Evolutionary conservation across 805 yeast species (phyloP), one percentile per base, ranked within the genome.

Genomic region (Alloascoidea africana): DNA sequence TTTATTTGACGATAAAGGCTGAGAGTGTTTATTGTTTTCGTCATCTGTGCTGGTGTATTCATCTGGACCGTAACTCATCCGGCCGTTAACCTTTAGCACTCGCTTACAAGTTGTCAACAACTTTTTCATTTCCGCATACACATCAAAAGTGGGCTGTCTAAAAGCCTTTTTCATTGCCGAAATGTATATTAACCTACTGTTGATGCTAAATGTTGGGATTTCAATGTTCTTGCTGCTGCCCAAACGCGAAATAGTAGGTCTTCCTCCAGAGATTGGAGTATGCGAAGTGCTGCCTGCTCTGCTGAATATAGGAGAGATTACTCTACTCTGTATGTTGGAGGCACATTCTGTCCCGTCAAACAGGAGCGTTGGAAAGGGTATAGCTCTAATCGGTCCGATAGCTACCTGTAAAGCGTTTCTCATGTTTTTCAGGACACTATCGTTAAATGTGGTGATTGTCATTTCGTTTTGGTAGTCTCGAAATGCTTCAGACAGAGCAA

Each of bases 391-490:
- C 4, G 70, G 66, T 3, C 61, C 53, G 3, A 59, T 53, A 2
- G 55, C 49, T 6, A 50, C 52, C n/a, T 67, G 68, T 16, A 66
- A 38, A n/a, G 53, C 47, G 47, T 66, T 68, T 49, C 72, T 56
- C 11, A 66, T 46, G 1, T 41, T 43, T 37, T 58, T 52, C 32
- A 66, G 45, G 18, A 54, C 53, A 14, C 44, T 48, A 27, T 47
- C 51, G 14, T 55, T 41, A 39, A 62, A 56, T 3, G 51, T 49
- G 1, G 66, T 51, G 4, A 67, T 32, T 16, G 62, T 55, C 15
- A 58, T 36, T 34, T 63, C 68, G 44, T 62, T 63, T 6, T 57
- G 47, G 40, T 60, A 62, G 39, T 66, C 71, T 43, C 72, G 55
- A 39, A 59, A 63, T 8, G 53, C 51, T 37, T 63, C 65, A 0